These are phyloP conservation scores for Podospora pseudoanserina DNA, from an alignment of 495 filamentous ascomycete species.

Conservation along the genomic window DNA sequence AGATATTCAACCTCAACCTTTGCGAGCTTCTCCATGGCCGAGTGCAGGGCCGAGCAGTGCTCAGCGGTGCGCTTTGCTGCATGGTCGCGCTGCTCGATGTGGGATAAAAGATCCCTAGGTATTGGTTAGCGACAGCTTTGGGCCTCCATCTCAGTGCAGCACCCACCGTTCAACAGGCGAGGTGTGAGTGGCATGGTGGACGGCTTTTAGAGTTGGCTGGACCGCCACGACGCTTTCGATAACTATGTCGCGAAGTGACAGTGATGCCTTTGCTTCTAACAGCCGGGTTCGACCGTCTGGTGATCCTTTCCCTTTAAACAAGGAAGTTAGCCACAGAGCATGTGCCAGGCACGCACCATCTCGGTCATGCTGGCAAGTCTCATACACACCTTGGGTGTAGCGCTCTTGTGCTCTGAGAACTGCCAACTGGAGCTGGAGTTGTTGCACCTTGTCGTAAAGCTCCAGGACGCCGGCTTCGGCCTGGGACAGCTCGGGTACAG, in stretches of 20 bases:
- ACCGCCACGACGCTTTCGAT: conserved; percentile 62
- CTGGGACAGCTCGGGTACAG: conserved; percentile 25
- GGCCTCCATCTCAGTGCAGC: not conserved
- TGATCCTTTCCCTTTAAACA: not conserved
- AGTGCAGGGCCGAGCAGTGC: conserved; percentile 49
- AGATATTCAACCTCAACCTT: conserved; percentile 55
- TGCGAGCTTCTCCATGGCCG: conserved; percentile 47
- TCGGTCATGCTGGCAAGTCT: too few relatives aligned
- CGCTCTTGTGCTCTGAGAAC: conserved; percentile 54
- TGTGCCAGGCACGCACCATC: not conserved
- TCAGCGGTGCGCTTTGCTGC: conserved; percentile 58
- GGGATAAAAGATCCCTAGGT: conserved; percentile 60
- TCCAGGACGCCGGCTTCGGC: conserved; percentile 60
- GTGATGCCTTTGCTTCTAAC: conserved; percentile 63
- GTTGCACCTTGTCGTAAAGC: conserved; percentile 65
- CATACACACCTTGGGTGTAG: not conserved
- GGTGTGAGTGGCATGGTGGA: conserved; percentile 64
- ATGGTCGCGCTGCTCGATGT: conserved; percentile 64
- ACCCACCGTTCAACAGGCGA: conserved; percentile 63
- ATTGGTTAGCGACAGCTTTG: not conserved
- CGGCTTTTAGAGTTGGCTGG: conserved; percentile 71
- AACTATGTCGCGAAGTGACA: conserved; percentile 64
- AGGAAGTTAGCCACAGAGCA: not conserved
- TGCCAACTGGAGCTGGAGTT: conserved; percentile 66
- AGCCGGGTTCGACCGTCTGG: conserved; percentile 57